A percentile compares a stretch with the other conserved stretches of the same genome.
Conservation (phyloP, 305 asterid species). For the Striga hermonthica region DNA sequence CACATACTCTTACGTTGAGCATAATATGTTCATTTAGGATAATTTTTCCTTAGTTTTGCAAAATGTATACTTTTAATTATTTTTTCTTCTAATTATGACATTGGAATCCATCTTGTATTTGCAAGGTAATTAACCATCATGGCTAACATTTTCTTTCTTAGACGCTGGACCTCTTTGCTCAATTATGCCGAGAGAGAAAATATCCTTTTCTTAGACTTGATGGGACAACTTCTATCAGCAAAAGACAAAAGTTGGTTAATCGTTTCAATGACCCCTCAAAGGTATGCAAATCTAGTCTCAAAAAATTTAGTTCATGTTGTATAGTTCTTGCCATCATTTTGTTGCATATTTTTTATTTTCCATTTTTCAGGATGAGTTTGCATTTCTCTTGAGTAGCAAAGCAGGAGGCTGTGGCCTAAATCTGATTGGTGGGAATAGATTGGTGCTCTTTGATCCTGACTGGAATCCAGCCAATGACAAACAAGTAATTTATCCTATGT, state of each 20-base stretch:
- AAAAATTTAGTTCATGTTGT: slow-evolving; percentile 26
- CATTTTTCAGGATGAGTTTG: slow-evolving; percentile 81
- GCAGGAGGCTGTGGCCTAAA: slow-evolving; percentile 99
- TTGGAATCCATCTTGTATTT: too few relatives aligned
- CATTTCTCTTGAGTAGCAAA: slow-evolving; percentile 95
- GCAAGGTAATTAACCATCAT: slow-evolving; percentile 7
- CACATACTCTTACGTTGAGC: neutral
- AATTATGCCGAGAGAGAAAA: slow-evolving; percentile 91
- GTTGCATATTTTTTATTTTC: slow-evolving; percentile 13
- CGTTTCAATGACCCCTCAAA: slow-evolving; percentile 77
- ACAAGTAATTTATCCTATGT: slow-evolving; percentile 53
- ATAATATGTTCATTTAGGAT: slow-evolving; percentile 11
- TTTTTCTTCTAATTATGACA: too few relatives aligned
- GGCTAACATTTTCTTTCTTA: slow-evolving; percentile 36
- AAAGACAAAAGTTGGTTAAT: slow-evolving; percentile 94
- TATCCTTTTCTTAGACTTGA: slow-evolving; percentile 94
- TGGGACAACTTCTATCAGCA: slow-evolving; percentile 88
- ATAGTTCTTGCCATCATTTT: slow-evolving; percentile 24
- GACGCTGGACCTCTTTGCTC: slow-evolving; percentile 97
- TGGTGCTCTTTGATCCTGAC: slow-evolving; percentile 96
- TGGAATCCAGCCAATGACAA: slow-evolving; percentile 99
- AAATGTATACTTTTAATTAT: neutral
- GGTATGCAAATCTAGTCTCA: slow-evolving; percentile 42
- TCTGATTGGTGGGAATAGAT: slow-evolving; percentile 91
- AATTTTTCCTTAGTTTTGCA: slow-evolving; percentile 6